Conservation (phyloP, 495 filamentous ascomycete species). For the Podospora didyma region DNA sequence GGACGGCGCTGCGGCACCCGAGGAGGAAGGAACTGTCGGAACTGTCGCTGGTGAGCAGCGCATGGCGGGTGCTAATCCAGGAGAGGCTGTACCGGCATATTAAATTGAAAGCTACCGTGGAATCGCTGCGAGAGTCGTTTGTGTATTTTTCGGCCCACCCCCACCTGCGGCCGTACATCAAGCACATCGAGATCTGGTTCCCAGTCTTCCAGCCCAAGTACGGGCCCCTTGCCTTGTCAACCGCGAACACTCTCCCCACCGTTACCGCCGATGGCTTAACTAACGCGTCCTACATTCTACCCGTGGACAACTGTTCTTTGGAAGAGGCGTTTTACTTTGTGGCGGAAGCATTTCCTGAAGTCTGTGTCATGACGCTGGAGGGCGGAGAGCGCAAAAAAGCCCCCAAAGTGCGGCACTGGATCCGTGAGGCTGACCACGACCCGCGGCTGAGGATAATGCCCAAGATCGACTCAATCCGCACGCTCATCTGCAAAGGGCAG, state of each 20-base stretch:
- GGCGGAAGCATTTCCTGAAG: slow-evolving; percentile 52
- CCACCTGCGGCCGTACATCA: slow-evolving; percentile 58
- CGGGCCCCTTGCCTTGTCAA: slow-evolving; percentile 37
- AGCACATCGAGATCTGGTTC: slow-evolving; percentile 70
- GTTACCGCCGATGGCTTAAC: slow-evolving; percentile 45
- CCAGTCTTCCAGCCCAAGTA: slow-evolving; percentile 62
- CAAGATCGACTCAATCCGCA: slow-evolving; percentile 39
- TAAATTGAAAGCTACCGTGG: slow-evolving; percentile 66
- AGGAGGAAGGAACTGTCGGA: slow-evolving; percentile 62
- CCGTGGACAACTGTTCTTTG: slow-evolving; percentile 60
- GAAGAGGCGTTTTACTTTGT: slow-evolving; percentile 64
- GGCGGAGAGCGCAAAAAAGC: slow-evolving; percentile 71
- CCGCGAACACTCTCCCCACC: slow-evolving; percentile 38
- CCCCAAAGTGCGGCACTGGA: slow-evolving; percentile 58
- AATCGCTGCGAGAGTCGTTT: slow-evolving; percentile 50
- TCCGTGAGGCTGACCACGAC: slow-evolving; percentile 22
- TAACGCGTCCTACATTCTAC: slow-evolving; percentile 49
- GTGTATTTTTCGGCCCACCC: slow-evolving; percentile 55
- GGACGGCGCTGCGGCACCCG: slow-evolving; percentile 61
- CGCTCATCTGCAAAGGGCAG: slow-evolving; percentile 66
- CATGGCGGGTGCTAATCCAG: slow-evolving; percentile 64
- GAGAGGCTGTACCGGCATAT: slow-evolving; percentile 68
- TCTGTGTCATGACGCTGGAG: slow-evolving; percentile 65
- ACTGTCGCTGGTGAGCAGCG: slow-evolving; percentile 55
- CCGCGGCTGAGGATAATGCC: slow-evolving; percentile 23